Base-by-base conservation (phyloP, 2,329 filamentous ascomycete species). In the Cercospora zeina region DNA sequence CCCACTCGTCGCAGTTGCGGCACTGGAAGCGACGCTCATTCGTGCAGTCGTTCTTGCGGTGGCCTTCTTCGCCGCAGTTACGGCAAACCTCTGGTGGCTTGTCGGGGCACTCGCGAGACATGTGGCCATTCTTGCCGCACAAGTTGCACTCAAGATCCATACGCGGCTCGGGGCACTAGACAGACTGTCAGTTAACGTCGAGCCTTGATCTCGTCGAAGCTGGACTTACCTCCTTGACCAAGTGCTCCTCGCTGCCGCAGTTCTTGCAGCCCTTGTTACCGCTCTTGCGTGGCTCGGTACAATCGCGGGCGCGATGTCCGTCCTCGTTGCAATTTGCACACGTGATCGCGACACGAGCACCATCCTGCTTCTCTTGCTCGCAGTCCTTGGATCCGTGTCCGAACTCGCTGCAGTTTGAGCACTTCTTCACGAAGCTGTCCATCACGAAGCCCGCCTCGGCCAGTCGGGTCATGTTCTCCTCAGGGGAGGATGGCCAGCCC, bases 231-330 rank as follows among this genome's bases (percentile, higher is more conserved):
- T 59, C 86, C 49, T 81, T 81, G 37, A 82, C 81, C 69, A 86
- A 86, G 69, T 89, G 87, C n/a, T 72, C 68, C 37, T 67, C 62
- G 8, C 34, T 56, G 34, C 68, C 68, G 53, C 73, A 75, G 63
- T 74, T 76, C 61, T 68, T 69, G 61, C 74, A 75, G 19, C 72
- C 68, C 59, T 76, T 67, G 71, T 81, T 79, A 75, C 30, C 53
- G 83, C 85, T 82, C 68, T 81, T 83, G 72, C 83, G 85, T 30
- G 76, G 62, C 3, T 82, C 76, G 1, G 85, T 84, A 66, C 89
- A 91, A 59, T 89, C 85, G 36, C 83, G 81, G 59, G 83, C 78
- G 68, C 84, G 76, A 66, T 87, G 84, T 24, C 84, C 58, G 4
- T 60, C 61, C 63, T 81, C 72, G 21, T 79, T 75, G 67, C 82